These are phyloP conservation scores for Thalassiosira sp. DNA, from an alignment of 352 stramenopile genomes.

Conservation along the genomic window DNA sequence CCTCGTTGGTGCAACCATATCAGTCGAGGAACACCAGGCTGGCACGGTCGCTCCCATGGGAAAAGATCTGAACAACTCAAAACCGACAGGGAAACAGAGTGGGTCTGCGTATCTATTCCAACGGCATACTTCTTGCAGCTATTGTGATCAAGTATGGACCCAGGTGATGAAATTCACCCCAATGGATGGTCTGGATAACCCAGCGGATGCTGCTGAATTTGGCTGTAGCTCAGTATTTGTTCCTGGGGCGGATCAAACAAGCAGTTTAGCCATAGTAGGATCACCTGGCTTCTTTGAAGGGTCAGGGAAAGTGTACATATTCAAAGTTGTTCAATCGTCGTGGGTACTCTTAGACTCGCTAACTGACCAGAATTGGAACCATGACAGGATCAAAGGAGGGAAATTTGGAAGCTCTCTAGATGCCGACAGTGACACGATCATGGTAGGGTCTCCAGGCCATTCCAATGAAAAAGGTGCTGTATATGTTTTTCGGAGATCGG, in stretches of 20 bases:
- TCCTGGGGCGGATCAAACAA: slow-evolving; percentile 16
- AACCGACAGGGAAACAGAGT: slow-evolving; percentile 55
- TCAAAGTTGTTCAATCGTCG: slow-evolving; percentile 29
- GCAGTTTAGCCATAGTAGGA: slow-evolving; percentile 49
- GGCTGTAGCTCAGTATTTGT: slow-evolving; percentile 52
- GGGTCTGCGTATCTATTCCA: slow-evolving; percentile 65
- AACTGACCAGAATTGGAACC: slow-evolving; percentile 59
- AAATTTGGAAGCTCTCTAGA: slow-evolving; percentile 56
- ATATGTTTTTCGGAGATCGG: slow-evolving; percentile 54
- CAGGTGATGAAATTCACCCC: slow-evolving; percentile 57
- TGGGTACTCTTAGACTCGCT: slow-evolving; percentile 51
- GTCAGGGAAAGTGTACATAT: slow-evolving; percentile 73
- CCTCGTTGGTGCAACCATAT: slow-evolving; percentile 35
- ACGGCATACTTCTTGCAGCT: slow-evolving; percentile 38
- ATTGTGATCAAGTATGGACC: slow-evolving; percentile 46
- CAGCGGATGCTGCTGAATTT: slow-evolving; percentile 58
- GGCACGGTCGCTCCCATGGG: slow-evolving; percentile 56
- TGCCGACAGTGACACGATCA: slow-evolving; percentile 45
- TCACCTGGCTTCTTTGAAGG: slow-evolving; percentile 57
- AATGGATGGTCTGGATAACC: slow-evolving; percentile 46
- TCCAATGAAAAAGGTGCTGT: slow-evolving; percentile 49
- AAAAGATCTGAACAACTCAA: slow-evolving; percentile 39
- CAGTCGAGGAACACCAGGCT: slow-evolving; percentile 24
- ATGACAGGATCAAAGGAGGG: slow-evolving; percentile 30
- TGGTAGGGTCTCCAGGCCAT: slow-evolving; percentile 53